Evolutionary conservation across 2,329 filamentous ascomycete species (phyloP), one percentile per base, ranked within the genome.

Genomic region (Talaromyces sp.): DNA sequence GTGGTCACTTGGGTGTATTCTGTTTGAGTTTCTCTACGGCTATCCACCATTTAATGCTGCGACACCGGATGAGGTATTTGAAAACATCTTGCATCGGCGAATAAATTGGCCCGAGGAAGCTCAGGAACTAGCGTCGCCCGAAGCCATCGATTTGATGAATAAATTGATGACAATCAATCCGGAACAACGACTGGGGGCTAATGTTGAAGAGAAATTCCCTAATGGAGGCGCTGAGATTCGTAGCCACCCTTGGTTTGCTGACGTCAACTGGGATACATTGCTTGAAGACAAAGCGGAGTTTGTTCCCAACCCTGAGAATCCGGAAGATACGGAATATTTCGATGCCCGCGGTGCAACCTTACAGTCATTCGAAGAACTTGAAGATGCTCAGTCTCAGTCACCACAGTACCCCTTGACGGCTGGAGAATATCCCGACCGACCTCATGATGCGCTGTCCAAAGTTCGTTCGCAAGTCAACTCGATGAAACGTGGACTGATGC

Each of bases 1-100:
- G 95, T 99, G 95, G 95, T 98, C 95, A 24, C 85, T 99, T n/a
- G 95, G 95, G 0, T 99, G 96, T 76, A 98, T 99, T 71, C 82
- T 98, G 78, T 99, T 97, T 72, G 95, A 99, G 73, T 97, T 97
- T 70, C 81, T 99, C 2, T 98, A 92, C 73, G 95, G 95, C 0
- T 90, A 92, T 65, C 95, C 95, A 0, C 95, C 95, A 0, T 99
- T 99, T 77, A 93, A 98, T 75, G 95, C 92, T 1, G 83, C 85
- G 22, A 93, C 93, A 57, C 92, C 95, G 0, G 95, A 99, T 71
- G 85, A 95, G 71, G 95, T 99, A 1, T 99, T 99, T 73, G 92
- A 97, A 71, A 99, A 99, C 72, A 99, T 99, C 67, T 81, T 99
- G 43, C 88, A 90, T 31, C 90, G 94, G 61, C 90, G 87, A 69